A percentile compares a stretch with the other conserved stretches of the same genome.
phyloP scores from a whole-genome alignment of 805 yeast species.

The Clavispora carvajalis region DNA sequence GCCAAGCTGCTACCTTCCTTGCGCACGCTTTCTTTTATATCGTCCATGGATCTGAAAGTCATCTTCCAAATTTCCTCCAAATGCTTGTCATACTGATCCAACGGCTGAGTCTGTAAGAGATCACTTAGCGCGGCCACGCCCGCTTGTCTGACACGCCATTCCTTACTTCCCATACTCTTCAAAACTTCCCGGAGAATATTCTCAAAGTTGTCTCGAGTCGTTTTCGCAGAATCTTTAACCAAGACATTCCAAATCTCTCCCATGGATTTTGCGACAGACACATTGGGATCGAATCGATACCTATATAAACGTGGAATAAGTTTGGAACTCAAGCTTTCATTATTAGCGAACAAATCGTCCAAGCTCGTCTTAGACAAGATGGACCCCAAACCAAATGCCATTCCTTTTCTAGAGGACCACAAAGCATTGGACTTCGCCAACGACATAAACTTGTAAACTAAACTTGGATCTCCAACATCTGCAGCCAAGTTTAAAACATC shows the following conservation, averaged over 20 bases:
- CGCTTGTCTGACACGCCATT: constrained; percentile 94
- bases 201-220: constrained; percentile 50
- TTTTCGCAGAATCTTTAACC: constrained; percentile 51
- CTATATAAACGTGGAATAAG: constrained; percentile 80
- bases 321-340: constrained; percentile 48
- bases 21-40: constrained; percentile 89
- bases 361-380: constrained; percentile 75
- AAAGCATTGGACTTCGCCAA: constrained; percentile 79
- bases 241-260: constrained; percentile 79
- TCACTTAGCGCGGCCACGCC: constrained; percentile 68
- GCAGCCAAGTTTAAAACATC: constrained; percentile 85
- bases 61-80: constrained; percentile 76
- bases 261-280: constrained; percentile 76
- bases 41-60: constrained; percentile 88
- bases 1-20: constrained; percentile 71
- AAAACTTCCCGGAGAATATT: constrained; percentile 61
- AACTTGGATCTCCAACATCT: constrained; percentile 92
- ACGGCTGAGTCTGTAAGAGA: constrained; percentile 55
- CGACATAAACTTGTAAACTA: constrained; percentile 92
- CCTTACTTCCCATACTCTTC: constrained; percentile 66
- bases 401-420: constrained; percentile 91
- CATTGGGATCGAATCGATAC: constrained; percentile 79
- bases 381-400: constrained; percentile 88
- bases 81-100: constrained; percentile 44
- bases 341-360: constrained; percentile 52